Conservation (phyloP, 768 basidiomycete genomes). For the Kwoniella dejecticola region DNA sequence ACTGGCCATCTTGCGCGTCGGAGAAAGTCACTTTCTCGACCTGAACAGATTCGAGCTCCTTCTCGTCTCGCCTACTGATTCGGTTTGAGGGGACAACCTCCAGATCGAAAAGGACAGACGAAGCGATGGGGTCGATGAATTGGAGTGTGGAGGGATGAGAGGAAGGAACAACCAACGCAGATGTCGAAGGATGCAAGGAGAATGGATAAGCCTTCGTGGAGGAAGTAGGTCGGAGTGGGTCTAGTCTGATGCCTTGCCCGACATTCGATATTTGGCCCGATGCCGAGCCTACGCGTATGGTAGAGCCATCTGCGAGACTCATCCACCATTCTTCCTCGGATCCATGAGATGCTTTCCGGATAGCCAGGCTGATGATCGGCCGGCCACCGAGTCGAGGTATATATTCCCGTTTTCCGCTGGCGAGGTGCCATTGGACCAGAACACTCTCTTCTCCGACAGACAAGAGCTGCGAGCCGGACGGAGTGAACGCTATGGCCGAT, state of each 20-base stretch:
- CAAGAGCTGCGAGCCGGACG: slow-evolving; percentile 87
- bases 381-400: slow-evolving; percentile 88
- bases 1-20: slow-evolving; percentile 53
- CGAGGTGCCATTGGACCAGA: slow-evolving; percentile 94
- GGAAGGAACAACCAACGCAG: slow-evolving; percentile 81
- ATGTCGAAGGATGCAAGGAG: slow-evolving; percentile 71
- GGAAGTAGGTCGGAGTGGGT: slow-evolving; percentile 1
- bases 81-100: slow-evolving; percentile 94
- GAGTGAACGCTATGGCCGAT: slow-evolving; percentile 78
- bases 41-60: slow-evolving; percentile 69
- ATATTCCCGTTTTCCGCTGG: slow-evolving; percentile 84
- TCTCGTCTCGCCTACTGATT: slow-evolving; percentile 77
- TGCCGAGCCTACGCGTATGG: slow-evolving; percentile 71
- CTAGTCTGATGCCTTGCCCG: slow-evolving; percentile 62
- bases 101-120: slow-evolving; percentile 75
- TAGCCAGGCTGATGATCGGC: slow-evolving; percentile 65
- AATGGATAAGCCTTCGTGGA: slow-evolving; percentile 62
- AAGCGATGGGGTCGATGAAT: slow-evolving; percentile 74
- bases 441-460: slow-evolving; percentile 96
- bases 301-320: slow-evolving; percentile 77
- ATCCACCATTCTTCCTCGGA: slow-evolving; percentile 83
- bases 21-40: slow-evolving; percentile 73
- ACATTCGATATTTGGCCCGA: slow-evolving; percentile 66
- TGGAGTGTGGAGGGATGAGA: slow-evolving; percentile 96
- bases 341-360: slow-evolving; percentile 55